Percentiles rank a stretch among this genome's conserved stretches.
Conservation (phyloP, 768 basidiomycete species). For the Tylopilus plumbeoviolaceoides region DNA sequence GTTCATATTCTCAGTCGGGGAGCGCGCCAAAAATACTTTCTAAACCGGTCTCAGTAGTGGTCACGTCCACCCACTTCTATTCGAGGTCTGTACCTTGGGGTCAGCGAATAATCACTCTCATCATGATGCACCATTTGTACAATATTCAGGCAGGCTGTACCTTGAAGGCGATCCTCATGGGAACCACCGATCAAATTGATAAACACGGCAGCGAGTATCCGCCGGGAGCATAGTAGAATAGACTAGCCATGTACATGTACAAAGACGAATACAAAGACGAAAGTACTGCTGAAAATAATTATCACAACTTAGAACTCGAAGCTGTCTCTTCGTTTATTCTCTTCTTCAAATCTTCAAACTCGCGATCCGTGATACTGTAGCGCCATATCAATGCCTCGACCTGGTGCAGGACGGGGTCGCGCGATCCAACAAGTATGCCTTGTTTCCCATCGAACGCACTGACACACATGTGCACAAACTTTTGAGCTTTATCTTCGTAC, state of each 20-base stretch:
- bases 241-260: neutral
- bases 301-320: neutral
- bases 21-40: conserved; percentile 67
- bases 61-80: too few relatives aligned
- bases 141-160: too few relatives aligned
- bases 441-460: conserved; percentile 1
- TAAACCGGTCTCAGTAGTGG: conserved; percentile 30
- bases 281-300: too few relatives aligned
- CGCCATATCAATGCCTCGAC: conserved; percentile 14
- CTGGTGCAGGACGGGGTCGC: conserved; percentile 11
- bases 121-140: too few relatives aligned
- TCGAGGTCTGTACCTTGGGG: too few relatives aligned
- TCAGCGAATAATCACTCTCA: too few relatives aligned
- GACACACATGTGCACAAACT: neutral
- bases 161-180: too few relatives aligned
- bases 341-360: conserved; percentile 1
- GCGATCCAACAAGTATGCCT: conserved; percentile 1
- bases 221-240: neutral
- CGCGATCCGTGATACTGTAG: conserved; percentile 5
- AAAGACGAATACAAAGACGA: neutral
- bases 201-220: neutral
- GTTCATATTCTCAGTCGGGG: conserved; percentile 70
- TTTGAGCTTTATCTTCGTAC: neutral
- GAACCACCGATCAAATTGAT: too few relatives aligned
- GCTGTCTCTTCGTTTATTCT: neutral